Evolutionary conservation across 768 basidiomycete genomes (phyloP), one percentile per base, ranked within the genome.

Genomic region (Amanita molliuscula): DNA sequence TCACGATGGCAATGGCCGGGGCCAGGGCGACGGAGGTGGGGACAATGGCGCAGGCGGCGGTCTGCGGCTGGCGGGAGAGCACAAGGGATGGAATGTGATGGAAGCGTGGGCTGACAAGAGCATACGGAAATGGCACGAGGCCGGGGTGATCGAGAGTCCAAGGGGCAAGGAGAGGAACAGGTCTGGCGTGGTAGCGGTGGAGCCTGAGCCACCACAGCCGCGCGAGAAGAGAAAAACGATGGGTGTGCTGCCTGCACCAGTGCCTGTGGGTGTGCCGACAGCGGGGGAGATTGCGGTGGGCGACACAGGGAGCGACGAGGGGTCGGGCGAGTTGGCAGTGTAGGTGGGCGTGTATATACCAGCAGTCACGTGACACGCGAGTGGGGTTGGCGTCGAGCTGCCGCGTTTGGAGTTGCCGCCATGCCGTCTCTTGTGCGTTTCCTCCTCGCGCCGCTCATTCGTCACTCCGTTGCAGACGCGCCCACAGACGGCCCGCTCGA

Each of bases 21-120:
- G 87, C 3, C 79, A 81, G 57, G 86, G 86, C 9, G 84, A 88
- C 53, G 85, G 82, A 8, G 84, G 85, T 4, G 84, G 83, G 3
- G 88, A 87, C 56, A 75, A 77, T 9, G 83, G 87, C 20, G 65
- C 75, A 8, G 80, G 80, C 21, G 79, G 78, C 45, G 86, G 84
- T 3, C 61, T 96, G 58, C 77, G 85, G 37, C 67, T 94, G 57
- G 76, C 77, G 3, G 94, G 91, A 26, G 84, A 91, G 60, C 96
- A 96, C 61, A 77, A 78, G 63, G 92, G 94, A 5, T 96, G 92
- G 93, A 88, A 74, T 61, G 87, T 92, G 5, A 65, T 96, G 52
- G 93, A 97, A 63, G 94, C 92, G 11, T 88, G 86, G 85, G 93
- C 90, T 43, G 94, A 96, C 67, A 75, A 76, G 56, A 92, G 91